Percentiles rank a stretch among this genome's conserved stretches.
Conservation (phyloP, 2,329 filamentous ascomycete genomes). For the Pseudocercospora eumusae region DNA sequence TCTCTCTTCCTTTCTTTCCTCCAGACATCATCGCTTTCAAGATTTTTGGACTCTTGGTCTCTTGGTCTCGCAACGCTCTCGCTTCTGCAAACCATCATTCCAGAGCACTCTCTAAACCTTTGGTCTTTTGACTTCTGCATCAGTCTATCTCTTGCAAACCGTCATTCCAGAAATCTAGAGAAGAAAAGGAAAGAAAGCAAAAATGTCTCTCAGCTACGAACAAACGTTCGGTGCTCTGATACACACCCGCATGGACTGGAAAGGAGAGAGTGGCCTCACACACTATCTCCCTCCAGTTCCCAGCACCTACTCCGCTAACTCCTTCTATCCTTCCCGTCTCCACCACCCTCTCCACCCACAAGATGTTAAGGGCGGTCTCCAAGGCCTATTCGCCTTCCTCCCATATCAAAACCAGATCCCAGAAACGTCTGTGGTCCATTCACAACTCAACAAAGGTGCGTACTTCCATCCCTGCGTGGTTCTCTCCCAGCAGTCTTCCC, state of each 20-base stretch:
- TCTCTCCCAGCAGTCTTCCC: neutral
- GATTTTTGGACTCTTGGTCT: neutral
- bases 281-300: neutral
- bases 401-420: neutral
- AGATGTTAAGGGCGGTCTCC: neutral
- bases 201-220: conserved; percentile 6
- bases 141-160: neutral
- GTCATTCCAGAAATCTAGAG: neutral
- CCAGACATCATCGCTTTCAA: neutral
- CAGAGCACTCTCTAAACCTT: neutral
- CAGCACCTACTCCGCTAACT: neutral
- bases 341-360: neutral
- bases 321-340: neutral
- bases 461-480: conserved; percentile 9
- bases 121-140: neutral
- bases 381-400: conserved; percentile 1
- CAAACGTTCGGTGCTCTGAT: neutral
- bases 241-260: neutral
- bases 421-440: neutral
- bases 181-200: neutral
- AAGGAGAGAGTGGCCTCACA: conserved; percentile 9
- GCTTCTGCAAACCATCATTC: neutral
- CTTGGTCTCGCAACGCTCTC: neutral
- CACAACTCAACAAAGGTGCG: conserved; percentile 11
- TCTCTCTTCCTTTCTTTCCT: neutral